These are phyloP conservation scores for Pseudogymnoascus sp. DNA, from an alignment of 2,329 filamentous ascomycete genomes.

Conservation along the genomic window DNA sequence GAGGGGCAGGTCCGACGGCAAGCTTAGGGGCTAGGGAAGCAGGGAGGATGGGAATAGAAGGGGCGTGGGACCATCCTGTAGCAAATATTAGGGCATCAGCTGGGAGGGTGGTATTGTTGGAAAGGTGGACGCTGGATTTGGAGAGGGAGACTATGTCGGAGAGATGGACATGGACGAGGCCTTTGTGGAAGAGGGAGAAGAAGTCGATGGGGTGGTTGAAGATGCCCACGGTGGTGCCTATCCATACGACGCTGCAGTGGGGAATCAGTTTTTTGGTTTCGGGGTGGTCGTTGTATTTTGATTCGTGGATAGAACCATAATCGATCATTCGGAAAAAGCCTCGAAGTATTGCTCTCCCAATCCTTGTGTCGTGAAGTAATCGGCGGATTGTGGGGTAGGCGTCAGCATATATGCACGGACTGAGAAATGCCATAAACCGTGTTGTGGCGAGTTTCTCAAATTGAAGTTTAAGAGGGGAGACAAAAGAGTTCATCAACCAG, in stretches of 20 bases:
- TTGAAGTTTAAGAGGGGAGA: constrained; percentile 31
- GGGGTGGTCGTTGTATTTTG: constrained; percentile 44
- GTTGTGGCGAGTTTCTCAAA: constrained; percentile 58
- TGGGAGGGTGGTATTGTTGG: constrained; percentile 37
- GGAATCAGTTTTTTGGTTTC: constrained; percentile 44
- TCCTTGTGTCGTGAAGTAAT: constrained; percentile 46
- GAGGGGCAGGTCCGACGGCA: neutral
- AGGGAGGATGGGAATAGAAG: constrained; percentile 39
- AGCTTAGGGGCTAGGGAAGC: constrained; percentile 8
- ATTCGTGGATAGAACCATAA: constrained; percentile 43
- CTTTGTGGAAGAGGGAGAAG: constrained; percentile 43
- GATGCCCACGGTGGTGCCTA: constrained; percentile 47
- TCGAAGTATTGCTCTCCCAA: constrained; percentile 42
- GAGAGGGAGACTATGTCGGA: constrained; percentile 41
- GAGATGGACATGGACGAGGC: constrained; percentile 42
- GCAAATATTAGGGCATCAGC: constrained; percentile 45
- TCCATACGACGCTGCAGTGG: constrained; percentile 41
- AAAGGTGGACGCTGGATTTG: constrained; percentile 39
- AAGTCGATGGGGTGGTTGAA: constrained; percentile 50
- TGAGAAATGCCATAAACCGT: constrained; percentile 62
- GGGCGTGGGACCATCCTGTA: constrained; percentile 49
- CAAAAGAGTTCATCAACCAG: neutral
- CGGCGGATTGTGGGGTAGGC: constrained; percentile 44
- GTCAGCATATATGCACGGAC: constrained; percentile 61
- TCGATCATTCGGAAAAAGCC: constrained; percentile 48